These are phyloP conservation scores for Rhizopus sp. DNA, from an alignment of 371 early-diverging fungal genomes.

Conservation along the genomic window DNA sequence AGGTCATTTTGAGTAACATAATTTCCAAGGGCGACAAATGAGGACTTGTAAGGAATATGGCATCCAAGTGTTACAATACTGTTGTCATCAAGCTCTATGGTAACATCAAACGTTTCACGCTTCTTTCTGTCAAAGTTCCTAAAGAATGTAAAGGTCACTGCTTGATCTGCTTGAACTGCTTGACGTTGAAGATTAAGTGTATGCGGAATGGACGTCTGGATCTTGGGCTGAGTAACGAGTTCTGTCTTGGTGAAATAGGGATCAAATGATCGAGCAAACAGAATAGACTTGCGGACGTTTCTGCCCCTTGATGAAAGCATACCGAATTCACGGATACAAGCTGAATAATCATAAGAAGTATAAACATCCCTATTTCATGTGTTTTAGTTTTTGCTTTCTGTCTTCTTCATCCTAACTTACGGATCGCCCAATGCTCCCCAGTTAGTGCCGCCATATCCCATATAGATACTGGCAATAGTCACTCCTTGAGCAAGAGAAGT, in stretches of 20 bases:
- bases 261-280: conserved; percentile 69
- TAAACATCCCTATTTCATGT: conserved; percentile 63
- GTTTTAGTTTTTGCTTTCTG: neutral
- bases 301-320: conserved; percentile 69
- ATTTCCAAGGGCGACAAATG: conserved; percentile 70
- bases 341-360: conserved; percentile 80
- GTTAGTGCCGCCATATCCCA: conserved; percentile 85
- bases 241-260: conserved; percentile 62
- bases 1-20: conserved; percentile 59
- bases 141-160: conserved; percentile 63
- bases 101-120: conserved; percentile 50
- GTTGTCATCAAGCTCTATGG: conserved; percentile 25
- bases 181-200: conserved; percentile 58
- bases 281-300: conserved; percentile 61
- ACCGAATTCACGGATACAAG: conserved; percentile 80
- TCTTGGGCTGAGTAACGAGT: conserved; percentile 29
- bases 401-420: conserved; percentile 41
- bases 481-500: conserved; percentile 71
- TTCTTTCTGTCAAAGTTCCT: conserved; percentile 68
- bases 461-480: conserved; percentile 70
- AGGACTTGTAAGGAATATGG: conserved; percentile 61
- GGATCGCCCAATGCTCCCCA: conserved; percentile 81
- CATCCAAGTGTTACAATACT: conserved; percentile 44
- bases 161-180: conserved; percentile 31
- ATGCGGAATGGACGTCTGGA: conserved; percentile 45